Base-by-base conservation (phyloP, 768 basidiomycete genomes). In the Suillus spraguei region DNA sequence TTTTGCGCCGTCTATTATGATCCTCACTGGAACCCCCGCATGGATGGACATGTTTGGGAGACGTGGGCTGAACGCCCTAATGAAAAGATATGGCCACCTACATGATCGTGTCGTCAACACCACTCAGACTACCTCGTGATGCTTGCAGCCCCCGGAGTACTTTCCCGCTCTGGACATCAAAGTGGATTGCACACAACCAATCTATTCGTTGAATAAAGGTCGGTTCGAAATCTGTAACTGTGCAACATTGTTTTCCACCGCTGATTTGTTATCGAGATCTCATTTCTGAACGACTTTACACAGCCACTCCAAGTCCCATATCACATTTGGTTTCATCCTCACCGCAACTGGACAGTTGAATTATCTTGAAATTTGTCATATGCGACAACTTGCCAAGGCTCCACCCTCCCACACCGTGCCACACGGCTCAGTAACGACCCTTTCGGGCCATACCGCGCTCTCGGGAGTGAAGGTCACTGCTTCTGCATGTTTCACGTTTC, bases 1-100 rank as follows among this genome's bases (percentile, higher is more conserved):
- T 92, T 90, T 74, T 80, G 91, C 67, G 88, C 86, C 64, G 88
- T 83, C 63, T 92, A 91, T 67, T 91, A 89, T 69, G 90, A 94
- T 71, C 88, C 91, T 61, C 86, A 91, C 69, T 81, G 91, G 60
- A 83, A 90, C 72, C 74, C 50, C 76, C 64, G 80, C 68, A 72
- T 74, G 71, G 73, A 75, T 68, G 69, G 74, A 24, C 75, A 74
- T 46, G 71, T 76, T 41, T 84, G 83, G 84, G 79, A 82, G 59
- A 69, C 65, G 50, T 79, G 80, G 77, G 81, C 79, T 35, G 75
- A 74, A 39, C 70, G 66, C 24, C 59, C 64, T 32, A 64, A 62
- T 60, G 59, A 70, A 17, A 46, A 22, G 13, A 39, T 36, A 24
- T 72, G 76, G 63, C 70, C 67, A 39, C 75, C 75, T 42, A 72